phyloP scores from a whole-genome alignment of 805 yeast genomes.

The Debaryomyces hansenii region DNA sequence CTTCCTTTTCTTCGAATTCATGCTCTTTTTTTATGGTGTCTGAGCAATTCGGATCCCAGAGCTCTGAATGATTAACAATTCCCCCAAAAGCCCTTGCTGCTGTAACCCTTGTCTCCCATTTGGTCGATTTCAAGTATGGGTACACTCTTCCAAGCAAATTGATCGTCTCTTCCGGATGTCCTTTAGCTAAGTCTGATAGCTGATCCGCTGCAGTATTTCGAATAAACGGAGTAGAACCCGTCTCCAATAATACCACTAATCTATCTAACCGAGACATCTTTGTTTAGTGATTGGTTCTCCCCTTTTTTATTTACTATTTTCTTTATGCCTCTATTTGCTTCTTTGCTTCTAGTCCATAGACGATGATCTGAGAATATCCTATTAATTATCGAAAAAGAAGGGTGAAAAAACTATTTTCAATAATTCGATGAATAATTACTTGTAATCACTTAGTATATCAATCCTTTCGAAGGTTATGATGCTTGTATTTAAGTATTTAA shows the following conservation, averaged over 20 bases:
- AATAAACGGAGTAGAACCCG: slow-evolving; percentile 92
- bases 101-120: slow-evolving; percentile 96
- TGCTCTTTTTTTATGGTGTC: slow-evolving; percentile 26
- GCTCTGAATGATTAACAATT: slow-evolving; percentile 71
- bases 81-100: slow-evolving; percentile 96
- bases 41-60: slow-evolving; percentile 79
- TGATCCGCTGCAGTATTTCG: slow-evolving; percentile 98
- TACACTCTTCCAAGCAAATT: slow-evolving; percentile 83
- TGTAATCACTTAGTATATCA: background rate
- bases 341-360: background rate
- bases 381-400: background rate
- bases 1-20: slow-evolving; percentile 8
- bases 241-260: slow-evolving; percentile 67
- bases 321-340: background rate
- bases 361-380: background rate
- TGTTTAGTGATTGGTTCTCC: background rate
- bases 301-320: background rate
- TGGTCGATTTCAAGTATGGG: slow-evolving; percentile 77
- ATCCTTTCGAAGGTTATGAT: background rate
- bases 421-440: background rate
- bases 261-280: slow-evolving; percentile 54
- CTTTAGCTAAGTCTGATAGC: slow-evolving; percentile 87
- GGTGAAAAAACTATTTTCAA: background rate
- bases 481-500: background rate
- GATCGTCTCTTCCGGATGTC: slow-evolving; percentile 90